Conservation (phyloP, 148 eudicot genomes). For the Spergularia marina region DNA sequence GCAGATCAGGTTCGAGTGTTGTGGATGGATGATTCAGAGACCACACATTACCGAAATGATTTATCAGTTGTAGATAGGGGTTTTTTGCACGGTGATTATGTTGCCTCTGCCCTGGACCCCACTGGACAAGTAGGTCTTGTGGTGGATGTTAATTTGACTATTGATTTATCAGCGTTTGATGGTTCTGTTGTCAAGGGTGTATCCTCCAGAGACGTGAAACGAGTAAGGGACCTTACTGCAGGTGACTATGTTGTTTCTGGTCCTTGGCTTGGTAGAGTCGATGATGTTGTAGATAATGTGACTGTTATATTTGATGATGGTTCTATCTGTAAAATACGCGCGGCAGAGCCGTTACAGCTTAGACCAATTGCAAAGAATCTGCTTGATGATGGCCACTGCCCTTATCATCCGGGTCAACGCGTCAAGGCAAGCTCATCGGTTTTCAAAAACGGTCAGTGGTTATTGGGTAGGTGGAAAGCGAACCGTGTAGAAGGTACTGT, state of each 20-base stretch:
- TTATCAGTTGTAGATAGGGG: conserved; percentile 74
- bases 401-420: conserved; percentile 91
- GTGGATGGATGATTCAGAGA: conserved; percentile 88
- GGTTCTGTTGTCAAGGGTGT: conserved; percentile 54
- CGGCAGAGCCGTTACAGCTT: conserved; percentile 86
- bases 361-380: conserved; percentile 62
- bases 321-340: conserved; percentile 77
- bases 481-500: conserved; percentile 81
- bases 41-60: conserved; percentile 49
- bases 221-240: conserved; percentile 69
- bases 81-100: conserved; percentile 88
- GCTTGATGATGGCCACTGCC: conserved; percentile 86
- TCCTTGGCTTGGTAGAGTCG: conserved; percentile 95
- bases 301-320: conserved; percentile 86
- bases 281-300: conserved; percentile 84
- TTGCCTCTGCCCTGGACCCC: conserved; percentile 74
- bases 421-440: conserved; percentile 82
- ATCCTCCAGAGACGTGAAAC: conserved; percentile 64
- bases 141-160: conserved; percentile 62
- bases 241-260: conserved; percentile 89
- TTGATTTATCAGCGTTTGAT: conserved; percentile 66
- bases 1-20: conserved; percentile 80
- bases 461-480: conserved; percentile 82
- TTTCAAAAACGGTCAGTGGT: conserved; percentile 79
- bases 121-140: conserved; percentile 93